Evolutionary conservation across 306 rosid species (phyloP), one percentile per base, ranked within the genome.

Genomic region (Citrullus colocynthis): DNA sequence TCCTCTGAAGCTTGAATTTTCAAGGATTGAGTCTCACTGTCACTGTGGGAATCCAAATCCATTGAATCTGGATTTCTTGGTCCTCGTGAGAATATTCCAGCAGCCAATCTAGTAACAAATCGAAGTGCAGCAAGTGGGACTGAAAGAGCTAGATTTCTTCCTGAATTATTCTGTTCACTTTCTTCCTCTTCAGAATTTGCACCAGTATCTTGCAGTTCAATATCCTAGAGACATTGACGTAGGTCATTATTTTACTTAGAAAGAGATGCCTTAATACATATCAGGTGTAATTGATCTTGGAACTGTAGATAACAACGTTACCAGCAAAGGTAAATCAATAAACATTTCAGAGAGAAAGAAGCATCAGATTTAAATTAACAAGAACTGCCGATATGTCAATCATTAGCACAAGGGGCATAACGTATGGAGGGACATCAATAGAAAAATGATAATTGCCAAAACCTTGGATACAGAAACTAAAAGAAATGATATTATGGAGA

Each of bases 101-200:
- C 55, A 67, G 99, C 99, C 77, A 96, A 87, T 86, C 96, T 89
- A 76, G 93, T 88, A 78, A 96, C 89, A 21, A 84, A 96, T 78
- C 91, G 90, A 74, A 91, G 20, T 64, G 99, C 99, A 83, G 99
- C 99, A 72, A 92, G 78, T 60, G 99, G 97, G 78, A 88, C 93
- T 77, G 99, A 84, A 58, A 96, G 85, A 73, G 99, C 98, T 9
- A 92, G 82, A 60, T 88, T 89, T 67, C 86, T 88, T 66, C 90
- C 84, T 80, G 86, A 85, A 82, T 85, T 86, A 75, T 67, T 85
- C 49, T 89, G 95, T 82, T 80, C 86, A 74, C 74, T 81, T 62
- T 89, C 96, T 79, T 96, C 98, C 66, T 80, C 82, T 73, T 87
- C 97, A 86, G 91, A 83, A 83, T 77, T 79, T 72, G 56, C 49